Evolutionary conservation across 805 yeast genomes (phyloP), one percentile per base, ranked within the genome.

Genomic region (Zygosaccharomyces gambellarensis): DNA sequence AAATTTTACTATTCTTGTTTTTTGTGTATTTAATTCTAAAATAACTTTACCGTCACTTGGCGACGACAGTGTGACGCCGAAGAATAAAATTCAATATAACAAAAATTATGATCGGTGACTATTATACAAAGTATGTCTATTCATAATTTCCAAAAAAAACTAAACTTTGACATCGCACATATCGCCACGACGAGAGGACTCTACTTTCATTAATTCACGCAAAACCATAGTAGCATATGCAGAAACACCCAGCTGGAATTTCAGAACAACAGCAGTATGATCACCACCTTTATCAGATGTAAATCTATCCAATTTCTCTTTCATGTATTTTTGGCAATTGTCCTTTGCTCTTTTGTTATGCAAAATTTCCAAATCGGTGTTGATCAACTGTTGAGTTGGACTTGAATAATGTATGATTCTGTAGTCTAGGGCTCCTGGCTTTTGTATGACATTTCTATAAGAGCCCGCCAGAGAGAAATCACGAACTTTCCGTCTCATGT

Each of bases 201-300:
- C 92, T 29, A 80, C 77, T 64, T 82, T 85, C 87, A 90, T 82
- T 45, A 88, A 79, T 66, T 94, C 98, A 63, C 99, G 79, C 45
- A 94, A 70, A 1, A 96, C 96, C 99, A 94, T 95, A 0, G 99
- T 94, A 1, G 99, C 99, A 67, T 94, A 94, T 5, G 95, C 83
- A 31, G 97, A 85, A 2, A 87, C 82, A 4, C 90, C 92, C 50
- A 94, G 73, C 61, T 82, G 85, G 76, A 94, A 75, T 57, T 78
- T 82, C 50, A 95, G 65, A 4, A 94, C 75, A 11, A 90, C 80
- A 0, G 96, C 97, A 0, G 75, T 71, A 50, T 78, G 80, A 1
- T 65, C 62, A 5, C 81, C 86, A 39, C 67, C 64, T 43, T 71
- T 71, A 39, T 63, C 70, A 23, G 66, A 67, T 8, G 60, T 49